phyloP scores from a whole-genome alignment of 176 grass and related monocot genomes.

The Aegilops speltoides region DNA sequence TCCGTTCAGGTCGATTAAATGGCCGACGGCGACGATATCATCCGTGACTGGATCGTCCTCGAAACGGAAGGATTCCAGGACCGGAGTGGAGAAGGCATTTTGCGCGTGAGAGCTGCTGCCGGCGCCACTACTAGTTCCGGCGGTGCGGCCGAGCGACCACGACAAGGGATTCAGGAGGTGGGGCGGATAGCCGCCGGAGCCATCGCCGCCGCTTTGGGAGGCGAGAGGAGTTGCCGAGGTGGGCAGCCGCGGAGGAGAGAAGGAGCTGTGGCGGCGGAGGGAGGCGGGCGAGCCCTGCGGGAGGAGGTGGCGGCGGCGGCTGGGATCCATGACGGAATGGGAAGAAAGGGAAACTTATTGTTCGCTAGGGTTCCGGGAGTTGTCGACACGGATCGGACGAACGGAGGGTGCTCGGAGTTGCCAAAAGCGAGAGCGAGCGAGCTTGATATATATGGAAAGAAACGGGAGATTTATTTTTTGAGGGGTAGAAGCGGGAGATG shows the following conservation, averaged over 20 bases:
- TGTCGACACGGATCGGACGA: neutral
- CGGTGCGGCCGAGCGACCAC: neutral
- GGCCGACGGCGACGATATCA: too few relatives aligned
- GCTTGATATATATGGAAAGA: neutral
- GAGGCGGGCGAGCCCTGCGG: too few relatives aligned
- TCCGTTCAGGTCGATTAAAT: neutral
- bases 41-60: too few relatives aligned
- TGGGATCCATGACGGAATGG: neutral
- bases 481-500: too few relatives aligned
- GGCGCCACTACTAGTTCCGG: neutral
- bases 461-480: neutral
- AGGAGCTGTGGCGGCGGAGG: too few relatives aligned
- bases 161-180: neutral
- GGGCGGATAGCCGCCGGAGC: neutral
- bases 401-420: neutral
- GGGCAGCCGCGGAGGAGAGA: too few relatives aligned
- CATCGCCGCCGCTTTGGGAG: neutral
- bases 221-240: neutral
- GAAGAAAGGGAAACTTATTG: neutral
- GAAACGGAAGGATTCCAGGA: too few relatives aligned
- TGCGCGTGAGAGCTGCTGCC: neutral
- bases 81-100: neutral
- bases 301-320: too few relatives aligned
- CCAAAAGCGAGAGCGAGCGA: too few relatives aligned
- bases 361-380: neutral